Conservation (phyloP, 1,284 basidiomycete species). For the Irpex sp. region DNA sequence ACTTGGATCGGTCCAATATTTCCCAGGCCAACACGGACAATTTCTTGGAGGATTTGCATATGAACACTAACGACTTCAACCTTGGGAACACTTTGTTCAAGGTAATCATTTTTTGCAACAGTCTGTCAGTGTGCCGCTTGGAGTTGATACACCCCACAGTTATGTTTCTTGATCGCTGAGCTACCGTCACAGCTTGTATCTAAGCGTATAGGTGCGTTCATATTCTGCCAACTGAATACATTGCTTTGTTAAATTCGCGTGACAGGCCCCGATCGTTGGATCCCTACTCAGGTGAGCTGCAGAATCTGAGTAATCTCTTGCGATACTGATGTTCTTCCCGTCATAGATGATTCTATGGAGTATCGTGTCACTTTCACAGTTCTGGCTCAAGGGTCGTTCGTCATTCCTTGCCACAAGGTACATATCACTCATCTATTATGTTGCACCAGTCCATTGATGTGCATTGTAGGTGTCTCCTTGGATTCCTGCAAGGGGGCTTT, state of each 20-base stretch:
- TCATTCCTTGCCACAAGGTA: slow-evolving; percentile 46
- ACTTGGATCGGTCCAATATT: slow-evolving; percentile 57
- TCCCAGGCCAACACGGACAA: slow-evolving; percentile 65
- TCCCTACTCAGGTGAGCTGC: slow-evolving; percentile 50
- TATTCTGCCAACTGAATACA: not conserved
- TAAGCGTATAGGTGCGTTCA: slow-evolving; percentile 51
- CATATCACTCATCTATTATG: slow-evolving; percentile 24
- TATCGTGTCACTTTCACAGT: slow-evolving; percentile 56
- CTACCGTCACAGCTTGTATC: slow-evolving; percentile 70
- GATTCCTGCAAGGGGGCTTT: slow-evolving; percentile 62
- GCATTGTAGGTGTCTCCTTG: slow-evolving; percentile 25
- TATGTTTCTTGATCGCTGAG: slow-evolving; percentile 60
- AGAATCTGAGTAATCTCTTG: slow-evolving; percentile 4
- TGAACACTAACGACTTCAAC: slow-evolving; percentile 67
- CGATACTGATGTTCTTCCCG: not conserved
- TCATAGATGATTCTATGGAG: slow-evolving; percentile 52
- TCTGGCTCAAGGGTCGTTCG: slow-evolving; percentile 53
- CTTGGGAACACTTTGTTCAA: slow-evolving; percentile 50
- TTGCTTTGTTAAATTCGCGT: not conserved
- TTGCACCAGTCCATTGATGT: not conserved
- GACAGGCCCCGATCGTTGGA: slow-evolving; percentile 57
- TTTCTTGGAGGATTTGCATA: slow-evolving; percentile 57
- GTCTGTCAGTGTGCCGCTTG: not conserved
- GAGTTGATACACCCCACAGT: slow-evolving; percentile 29
- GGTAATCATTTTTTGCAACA: slow-evolving; percentile 8